A percentile compares a stretch with the other conserved stretches of the same genome.
phyloP scores from a whole-genome alignment of 202 grass and related monocot genomes.

The Schoenoplectus triqueter region DNA sequence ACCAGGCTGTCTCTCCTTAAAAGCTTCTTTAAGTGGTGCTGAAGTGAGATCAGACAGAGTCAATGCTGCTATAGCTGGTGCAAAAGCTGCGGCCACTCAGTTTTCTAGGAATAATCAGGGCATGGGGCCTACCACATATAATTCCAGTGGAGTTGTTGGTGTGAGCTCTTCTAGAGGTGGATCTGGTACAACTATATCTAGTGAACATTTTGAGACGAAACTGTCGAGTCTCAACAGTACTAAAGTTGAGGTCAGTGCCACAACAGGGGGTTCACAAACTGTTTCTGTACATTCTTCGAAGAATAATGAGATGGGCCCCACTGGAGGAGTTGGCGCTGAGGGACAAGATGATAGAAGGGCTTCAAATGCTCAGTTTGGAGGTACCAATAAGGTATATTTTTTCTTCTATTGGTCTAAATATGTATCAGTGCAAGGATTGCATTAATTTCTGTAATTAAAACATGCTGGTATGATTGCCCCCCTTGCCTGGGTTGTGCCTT shows the following conservation, averaged over 20 bases:
- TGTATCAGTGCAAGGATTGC: neutral
- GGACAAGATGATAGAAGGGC: neutral
- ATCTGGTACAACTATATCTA: neutral
- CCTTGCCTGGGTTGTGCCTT: neutral
- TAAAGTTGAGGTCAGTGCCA: neutral
- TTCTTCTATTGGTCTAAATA: neutral
- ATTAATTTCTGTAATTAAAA: neutral
- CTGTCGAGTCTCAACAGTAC: neutral
- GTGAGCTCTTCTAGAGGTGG: neutral
- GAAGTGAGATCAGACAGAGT: slow-evolving; percentile 52
- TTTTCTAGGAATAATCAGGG: slow-evolving; percentile 60
- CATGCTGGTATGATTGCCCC: neutral
- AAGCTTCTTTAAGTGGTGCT: slow-evolving; percentile 32
- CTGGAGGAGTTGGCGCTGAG: neutral
- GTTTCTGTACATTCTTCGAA: neutral
- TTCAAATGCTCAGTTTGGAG: slow-evolving; percentile 20
- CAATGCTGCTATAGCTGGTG: slow-evolving; percentile 68
- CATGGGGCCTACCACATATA: neutral
- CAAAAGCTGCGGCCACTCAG: slow-evolving; percentile 66
- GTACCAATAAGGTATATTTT: slow-evolving; percentile 42
- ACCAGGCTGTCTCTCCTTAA: slow-evolving; percentile 60
- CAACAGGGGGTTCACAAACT: neutral
- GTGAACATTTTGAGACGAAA: neutral
- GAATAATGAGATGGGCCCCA: neutral
- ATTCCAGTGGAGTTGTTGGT: neutral